A percentile compares a stretch with the other conserved stretches of the same genome.
Evolutionary conservation across 2,329 filamentous ascomycete species (phyloP).

Genomic region (Stachybotrys elegans): DNA sequence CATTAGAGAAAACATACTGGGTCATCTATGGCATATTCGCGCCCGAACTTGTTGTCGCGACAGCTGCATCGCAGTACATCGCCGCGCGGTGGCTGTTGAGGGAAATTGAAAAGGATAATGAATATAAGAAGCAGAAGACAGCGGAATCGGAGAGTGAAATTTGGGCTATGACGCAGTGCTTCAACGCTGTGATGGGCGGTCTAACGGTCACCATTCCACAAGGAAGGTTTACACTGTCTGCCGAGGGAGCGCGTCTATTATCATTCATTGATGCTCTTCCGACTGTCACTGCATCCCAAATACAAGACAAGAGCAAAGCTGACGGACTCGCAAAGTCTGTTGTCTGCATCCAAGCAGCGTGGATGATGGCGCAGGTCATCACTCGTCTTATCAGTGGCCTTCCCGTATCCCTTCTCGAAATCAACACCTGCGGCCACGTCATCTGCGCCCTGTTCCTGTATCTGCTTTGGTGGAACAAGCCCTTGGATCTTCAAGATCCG

Average conservation of each 20-base stretch:
- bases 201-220: slow-evolving; percentile 10
- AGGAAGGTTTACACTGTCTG: slow-evolving; percentile 1
- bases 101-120: slow-evolving; percentile 9
- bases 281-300: slow-evolving; percentile 9
- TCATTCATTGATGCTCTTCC: slow-evolving; percentile 8
- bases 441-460: slow-evolving; percentile 13
- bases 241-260: slow-evolving; percentile 6
- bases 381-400: slow-evolving; percentile 23
- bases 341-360: slow-evolving; percentile 30
- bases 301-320: slow-evolving; percentile 32
- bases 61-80: slow-evolving; percentile 12
- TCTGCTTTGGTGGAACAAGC: slow-evolving; percentile 11
- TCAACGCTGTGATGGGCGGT: slow-evolving; percentile 25
- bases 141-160: not conserved
- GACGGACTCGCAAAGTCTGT: slow-evolving; percentile 28
- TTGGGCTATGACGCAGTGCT: slow-evolving; percentile 15
- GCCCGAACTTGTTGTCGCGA: slow-evolving; percentile 25
- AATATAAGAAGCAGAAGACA: not conserved
- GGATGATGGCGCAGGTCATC: slow-evolving; percentile 31
- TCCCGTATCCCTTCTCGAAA: slow-evolving; percentile 30
- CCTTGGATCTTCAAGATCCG: slow-evolving; percentile 1
- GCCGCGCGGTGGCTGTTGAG: slow-evolving; percentile 5
- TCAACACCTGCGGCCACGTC: slow-evolving; percentile 19
- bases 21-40: slow-evolving; percentile 21
- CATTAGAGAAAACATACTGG: slow-evolving; percentile 20